Percentiles rank a stretch among this genome's conserved stretches.
phyloP scores from a whole-genome alignment of 83 land plant species.

The Picea abies region DNA sequence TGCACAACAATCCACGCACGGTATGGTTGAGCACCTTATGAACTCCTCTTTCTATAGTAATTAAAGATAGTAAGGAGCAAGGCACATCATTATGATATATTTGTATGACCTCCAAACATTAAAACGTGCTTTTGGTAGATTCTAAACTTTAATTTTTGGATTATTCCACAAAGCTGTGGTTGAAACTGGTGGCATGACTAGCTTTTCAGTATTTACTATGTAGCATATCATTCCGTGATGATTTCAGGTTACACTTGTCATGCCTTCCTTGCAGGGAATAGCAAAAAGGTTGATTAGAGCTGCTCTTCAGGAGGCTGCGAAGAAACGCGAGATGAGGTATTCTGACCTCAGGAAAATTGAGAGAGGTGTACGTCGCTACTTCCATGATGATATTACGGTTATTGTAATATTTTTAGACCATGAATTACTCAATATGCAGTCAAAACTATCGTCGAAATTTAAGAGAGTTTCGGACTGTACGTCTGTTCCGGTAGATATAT shows the following conservation, averaged over 20 bases:
- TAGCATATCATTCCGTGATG: neutral
- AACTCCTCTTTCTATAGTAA: neutral
- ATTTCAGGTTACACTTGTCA: neutral
- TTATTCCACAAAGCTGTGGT: neutral
- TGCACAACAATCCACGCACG: constrained; percentile 52
- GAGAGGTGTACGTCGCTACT: constrained; percentile 49
- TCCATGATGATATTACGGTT: constrained; percentile 84
- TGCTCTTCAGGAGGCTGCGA: constrained; percentile 57
- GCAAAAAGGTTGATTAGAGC: constrained; percentile 64
- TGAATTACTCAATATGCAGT: constrained; percentile 17
- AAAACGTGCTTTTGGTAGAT: no score
- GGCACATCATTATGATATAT: neutral
- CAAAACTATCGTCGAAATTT: neutral
- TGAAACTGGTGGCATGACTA: neutral
- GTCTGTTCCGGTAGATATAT: constrained; percentile 9
- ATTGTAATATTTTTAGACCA: constrained; percentile 71
- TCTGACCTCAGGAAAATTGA: constrained; percentile 59
- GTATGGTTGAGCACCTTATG: constrained; percentile 26
- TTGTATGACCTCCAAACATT: neutral
- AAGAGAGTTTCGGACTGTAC: constrained; percentile 8
- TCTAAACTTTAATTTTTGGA: neutral
- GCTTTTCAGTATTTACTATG: neutral
- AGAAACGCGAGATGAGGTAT: constrained; percentile 54
- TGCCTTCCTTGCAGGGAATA: constrained; percentile 48
- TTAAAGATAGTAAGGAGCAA: neutral